Evolutionary conservation across 2,329 filamentous ascomycete genomes (phyloP), one percentile per base, ranked within the genome.

Genomic region (Neobulgaria alba): DNA sequence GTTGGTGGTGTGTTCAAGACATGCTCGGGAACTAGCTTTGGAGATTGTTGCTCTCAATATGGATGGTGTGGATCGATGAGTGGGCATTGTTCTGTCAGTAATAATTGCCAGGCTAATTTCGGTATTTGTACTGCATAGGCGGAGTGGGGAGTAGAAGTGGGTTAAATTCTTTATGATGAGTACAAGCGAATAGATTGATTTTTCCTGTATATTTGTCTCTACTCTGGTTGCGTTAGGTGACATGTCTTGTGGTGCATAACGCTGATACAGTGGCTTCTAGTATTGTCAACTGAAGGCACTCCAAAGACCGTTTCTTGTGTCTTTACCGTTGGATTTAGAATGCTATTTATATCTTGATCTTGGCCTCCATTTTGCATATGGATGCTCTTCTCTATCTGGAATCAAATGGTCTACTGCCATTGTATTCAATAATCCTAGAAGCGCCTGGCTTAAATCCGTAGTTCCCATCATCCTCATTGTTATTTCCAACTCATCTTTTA

Each of bases 401-500:
- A 71, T 60, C 32, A 70, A 49, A 42, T 71, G 66, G 45, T 72
- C 68, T 4, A 72, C 61, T 1, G 63, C 65, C n/a, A 63, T 55
- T 0, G 69, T 71, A 42, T 81, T 79, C 17, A 82, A 59, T 56
- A 80, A 63, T 0, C 77, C 76, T 1, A 77, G 75, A 48, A 79
- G 71, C 4, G 77, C 67, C 54, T 80, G 68, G 39, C 72, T 67
- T 8, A 83, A 60, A 46, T 73, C 68, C 1, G 75, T 80, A 23
- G 82, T 67, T 2, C 79, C 79, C 42, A 79, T 72, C 57, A 82
- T 67, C 18, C 72, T 69, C 79, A 83, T 83, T 2, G 77, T 76
- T 2, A 73, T 79, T 49, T 78, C 71, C 3, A 83, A 58, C 56
- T 84, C 79, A 45, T 82, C 78, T 38, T 65, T 65, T 12, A 77